A percentile compares a stretch with the other conserved stretches of the same genome.
These are phyloP conservation scores for Angophora floribunda DNA, from an alignment of 345 rosid genomes.

Conservation along the genomic window DNA sequence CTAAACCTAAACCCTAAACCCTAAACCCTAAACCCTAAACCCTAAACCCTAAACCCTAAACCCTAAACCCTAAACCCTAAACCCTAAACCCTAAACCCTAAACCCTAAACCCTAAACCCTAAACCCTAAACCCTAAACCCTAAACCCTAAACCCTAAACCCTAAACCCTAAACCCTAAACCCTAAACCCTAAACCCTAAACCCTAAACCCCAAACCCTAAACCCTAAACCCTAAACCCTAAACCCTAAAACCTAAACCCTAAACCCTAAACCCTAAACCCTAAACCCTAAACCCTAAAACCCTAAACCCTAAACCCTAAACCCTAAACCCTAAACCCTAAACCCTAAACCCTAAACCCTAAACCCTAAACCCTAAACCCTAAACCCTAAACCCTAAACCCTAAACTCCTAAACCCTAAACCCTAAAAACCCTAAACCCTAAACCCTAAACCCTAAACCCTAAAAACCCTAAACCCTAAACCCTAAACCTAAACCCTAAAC, in stretches of 20 bases:
- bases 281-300: neutral
- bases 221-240: neutral
- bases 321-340: neutral
- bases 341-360: neutral
- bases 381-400: neutral
- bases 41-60: constrained; percentile 1
- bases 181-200: neutral
- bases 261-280: neutral
- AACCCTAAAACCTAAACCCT: neutral
- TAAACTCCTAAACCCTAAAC: neutral
- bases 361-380: neutral
- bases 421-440: neutral
- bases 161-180: neutral
- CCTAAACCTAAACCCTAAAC: neutral
- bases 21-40: neutral
- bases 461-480: constrained; percentile 1
- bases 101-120: constrained; percentile 1
- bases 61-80: constrained; percentile 1
- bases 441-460: neutral
- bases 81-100: constrained; percentile 1
- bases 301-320: neutral
- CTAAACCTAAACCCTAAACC: neutral
- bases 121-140: constrained; percentile 1
- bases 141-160: constrained; percentile 2
- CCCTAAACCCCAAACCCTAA: neutral